phyloP scores from a whole-genome alignment of 1,139 yeast species.

The Pneumocystis sp. region DNA sequence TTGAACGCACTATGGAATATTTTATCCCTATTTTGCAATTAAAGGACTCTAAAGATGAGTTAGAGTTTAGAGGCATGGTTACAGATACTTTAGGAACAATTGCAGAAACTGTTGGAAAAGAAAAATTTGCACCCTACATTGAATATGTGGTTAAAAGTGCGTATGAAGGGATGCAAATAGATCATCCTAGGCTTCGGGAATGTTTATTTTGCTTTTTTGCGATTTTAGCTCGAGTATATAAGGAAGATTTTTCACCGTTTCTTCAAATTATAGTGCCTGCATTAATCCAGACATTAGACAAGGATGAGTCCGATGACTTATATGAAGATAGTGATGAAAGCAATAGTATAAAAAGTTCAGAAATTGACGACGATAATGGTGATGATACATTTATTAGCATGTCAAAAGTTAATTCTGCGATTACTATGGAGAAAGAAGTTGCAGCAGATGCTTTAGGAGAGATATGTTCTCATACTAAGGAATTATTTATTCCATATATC shows the following conservation, averaged over 20 bases:
- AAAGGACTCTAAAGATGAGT: conserved; percentile 22
- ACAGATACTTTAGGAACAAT: conserved; percentile 87
- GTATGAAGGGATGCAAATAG: conserved; percentile 59
- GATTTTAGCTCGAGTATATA: conserved; percentile 88
- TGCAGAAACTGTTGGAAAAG: conserved; percentile 95
- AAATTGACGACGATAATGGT: conserved; percentile 21
- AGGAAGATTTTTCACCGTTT: conserved; percentile 76
- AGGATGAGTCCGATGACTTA: conserved; percentile 22
- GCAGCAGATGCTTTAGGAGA: conserved; percentile 90
- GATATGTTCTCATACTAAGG: conserved; percentile 73
- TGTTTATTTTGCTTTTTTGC: conserved; percentile 91
- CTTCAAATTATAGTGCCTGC: conserved; percentile 71
- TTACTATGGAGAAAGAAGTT: conserved; percentile 90
- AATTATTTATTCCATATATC: conserved; percentile 61
- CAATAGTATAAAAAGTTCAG: conserved; percentile 16
- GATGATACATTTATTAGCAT: conserved; percentile 39
- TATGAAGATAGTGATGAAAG: conserved; percentile 9
- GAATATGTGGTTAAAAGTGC: conserved; percentile 84
- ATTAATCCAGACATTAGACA: conserved; percentile 68
- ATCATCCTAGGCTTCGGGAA: conserved; percentile 77
- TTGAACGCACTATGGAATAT: conserved; percentile 61
- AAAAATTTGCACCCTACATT: conserved; percentile 69
- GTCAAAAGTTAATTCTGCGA: conserved; percentile 80
- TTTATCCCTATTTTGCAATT: conserved; percentile 58
- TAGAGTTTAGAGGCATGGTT: conserved; percentile 49